Evolutionary conservation across 352 stramenopile genomes (phyloP), one percentile per base, ranked within the genome.

Genomic region (Globisporangium perplexum): DNA sequence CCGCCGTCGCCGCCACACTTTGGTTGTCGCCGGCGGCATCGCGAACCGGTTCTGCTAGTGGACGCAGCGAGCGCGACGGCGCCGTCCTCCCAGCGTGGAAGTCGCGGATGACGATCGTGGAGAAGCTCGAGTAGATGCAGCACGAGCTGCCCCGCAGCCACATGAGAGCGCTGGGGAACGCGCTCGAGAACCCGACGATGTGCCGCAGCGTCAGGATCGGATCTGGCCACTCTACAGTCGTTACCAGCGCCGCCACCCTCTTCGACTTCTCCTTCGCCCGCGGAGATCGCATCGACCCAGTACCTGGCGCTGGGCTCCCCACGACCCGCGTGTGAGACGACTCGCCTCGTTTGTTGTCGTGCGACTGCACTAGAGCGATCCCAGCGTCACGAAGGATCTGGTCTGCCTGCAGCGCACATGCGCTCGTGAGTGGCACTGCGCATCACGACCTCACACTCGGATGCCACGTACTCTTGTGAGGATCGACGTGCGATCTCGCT

Each of bases 161-260:
- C 17, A 78, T 42, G 20, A 90, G 36, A 30, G 71, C 60, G 4
- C 62, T 65, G n/a, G 68, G 56, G 30, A 74, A 80, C 2, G 54
- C 50, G n/a, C 68, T 73, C 24, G 75, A 86, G 48, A 89, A 83
- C 0, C 79, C 79, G 39, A 89, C 69, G 49, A 93, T 65, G 15
- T 77, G 72, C 22, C 65, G 56, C 18, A 93, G 62, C 7, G 69
- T 62, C 22, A 90, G 63, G 43, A 90, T 83, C 10, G 78, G 78
- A 50, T 89, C 74, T 18, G 78, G 77, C 77, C 74, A 88, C 44
- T 83, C 71, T 1, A 61, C 68, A 55, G 62, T 59, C 2, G 68
- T 83, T n/a, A 62, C 62, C 10, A 52, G 65, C 6, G 72, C 66
- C 6, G 68, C 39, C 14, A 33, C 36, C 53, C 55, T 52, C 42